A percentile compares a stretch with the other conserved stretches of the same genome.
Evolutionary conservation across 225 moss, liverwort and hornwort species (phyloP).

Genomic region (Straminergon stramineum): DNA sequence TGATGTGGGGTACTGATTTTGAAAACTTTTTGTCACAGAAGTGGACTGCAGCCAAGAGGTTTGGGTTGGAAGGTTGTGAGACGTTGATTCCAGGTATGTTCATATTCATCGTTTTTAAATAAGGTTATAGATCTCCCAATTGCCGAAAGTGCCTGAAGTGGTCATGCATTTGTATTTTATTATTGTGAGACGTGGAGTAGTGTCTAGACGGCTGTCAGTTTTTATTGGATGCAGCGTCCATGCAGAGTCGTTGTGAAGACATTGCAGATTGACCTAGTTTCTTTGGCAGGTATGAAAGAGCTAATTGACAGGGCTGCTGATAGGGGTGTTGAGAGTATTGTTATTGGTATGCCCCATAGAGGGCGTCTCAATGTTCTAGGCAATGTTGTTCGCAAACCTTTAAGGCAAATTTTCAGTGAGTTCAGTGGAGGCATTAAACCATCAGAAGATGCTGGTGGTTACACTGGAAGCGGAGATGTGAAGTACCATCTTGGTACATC

Average conservation of each 20-base stretch:
- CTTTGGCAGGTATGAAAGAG: constrained; percentile 91
- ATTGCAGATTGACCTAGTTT: neutral
- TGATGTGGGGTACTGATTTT: constrained; percentile 86
- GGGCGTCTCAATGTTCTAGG: constrained; percentile 91
- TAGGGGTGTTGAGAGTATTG: constrained; percentile 80
- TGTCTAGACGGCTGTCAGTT: neutral
- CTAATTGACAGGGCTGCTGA: constrained; percentile 86
- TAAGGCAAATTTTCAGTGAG: constrained; percentile 95
- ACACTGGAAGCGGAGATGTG: constrained; percentile 97
- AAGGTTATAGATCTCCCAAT: neutral
- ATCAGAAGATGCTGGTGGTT: constrained; percentile 83
- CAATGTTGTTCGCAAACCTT: constrained; percentile 93
- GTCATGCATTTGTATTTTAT: neutral
- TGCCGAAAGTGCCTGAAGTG: neutral
- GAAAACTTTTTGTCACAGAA: constrained; percentile 97
- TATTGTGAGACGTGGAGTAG: neutral
- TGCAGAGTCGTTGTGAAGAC: neutral
- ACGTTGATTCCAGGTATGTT: constrained; percentile 82
- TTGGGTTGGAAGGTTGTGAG: constrained; percentile 97
- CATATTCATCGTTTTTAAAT: neutral
- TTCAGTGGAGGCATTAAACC: constrained; percentile 98
- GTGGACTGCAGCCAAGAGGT: constrained; percentile 97
- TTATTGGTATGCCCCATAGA: constrained; percentile 96
- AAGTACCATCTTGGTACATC: constrained; percentile 99
- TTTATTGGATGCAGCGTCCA: neutral